Evolutionary conservation across 768 basidiomycete species (phyloP).

Genomic region (Kwoniella dejecticola): DNA sequence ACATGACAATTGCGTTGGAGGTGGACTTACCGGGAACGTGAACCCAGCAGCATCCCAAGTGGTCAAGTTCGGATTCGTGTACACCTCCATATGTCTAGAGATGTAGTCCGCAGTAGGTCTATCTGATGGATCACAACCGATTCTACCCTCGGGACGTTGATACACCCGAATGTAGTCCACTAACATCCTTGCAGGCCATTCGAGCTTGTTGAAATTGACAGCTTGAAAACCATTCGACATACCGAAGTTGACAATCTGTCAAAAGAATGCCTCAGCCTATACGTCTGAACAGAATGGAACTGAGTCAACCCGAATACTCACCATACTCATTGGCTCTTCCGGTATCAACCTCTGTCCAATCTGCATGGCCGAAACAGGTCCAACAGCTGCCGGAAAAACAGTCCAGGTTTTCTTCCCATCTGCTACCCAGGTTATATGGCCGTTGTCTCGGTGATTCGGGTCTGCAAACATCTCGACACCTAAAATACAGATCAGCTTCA

Average conservation of each 20-base stretch:
- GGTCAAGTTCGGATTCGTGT: slow-evolving; percentile 78
- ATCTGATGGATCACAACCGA: slow-evolving; percentile 77
- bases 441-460: slow-evolving; percentile 66
- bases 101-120: slow-evolving; percentile 78
- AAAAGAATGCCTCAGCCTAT: background rate
- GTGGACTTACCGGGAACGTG: slow-evolving; percentile 70
- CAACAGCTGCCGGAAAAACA: slow-evolving; percentile 67
- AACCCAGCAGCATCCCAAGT: slow-evolving; percentile 79
- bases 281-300: too few relatives aligned
- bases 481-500: slow-evolving; percentile 65
- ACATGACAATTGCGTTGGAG: too few relatives aligned
- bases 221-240: slow-evolving; percentile 55
- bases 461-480: slow-evolving; percentile 79
- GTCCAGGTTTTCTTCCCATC: slow-evolving; percentile 72
- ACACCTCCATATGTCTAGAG: slow-evolving; percentile 62
- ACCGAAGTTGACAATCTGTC: slow-evolving; percentile 65
- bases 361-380: slow-evolving; percentile 64
- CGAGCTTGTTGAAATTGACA: slow-evolving; percentile 61
- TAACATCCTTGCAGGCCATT: slow-evolving; percentile 77
- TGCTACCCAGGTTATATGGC: slow-evolving; percentile 82
- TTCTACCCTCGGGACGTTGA: slow-evolving; percentile 68
- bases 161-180: slow-evolving; percentile 75
- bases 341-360: slow-evolving; percentile 71
- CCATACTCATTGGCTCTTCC: slow-evolving; percentile 85
- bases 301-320: too few relatives aligned